phyloP scores from a whole-genome alignment of 2,329 filamentous ascomycete genomes.

The Fusarium transvaalense region DNA sequence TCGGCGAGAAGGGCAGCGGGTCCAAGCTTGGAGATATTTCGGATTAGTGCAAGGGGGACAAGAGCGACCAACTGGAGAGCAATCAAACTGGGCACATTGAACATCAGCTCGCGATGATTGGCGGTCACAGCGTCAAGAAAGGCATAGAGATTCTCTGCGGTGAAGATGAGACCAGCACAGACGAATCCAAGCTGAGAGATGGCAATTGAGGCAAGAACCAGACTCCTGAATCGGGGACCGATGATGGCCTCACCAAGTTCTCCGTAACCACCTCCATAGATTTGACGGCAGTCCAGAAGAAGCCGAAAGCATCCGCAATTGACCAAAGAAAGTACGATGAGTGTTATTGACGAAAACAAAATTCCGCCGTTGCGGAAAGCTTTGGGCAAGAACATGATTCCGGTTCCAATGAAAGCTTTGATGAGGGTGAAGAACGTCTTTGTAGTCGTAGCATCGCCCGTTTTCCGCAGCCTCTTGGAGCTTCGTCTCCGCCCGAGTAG shows the following conservation, averaged over 20 bases:
- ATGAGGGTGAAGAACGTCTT: constrained; percentile 84
- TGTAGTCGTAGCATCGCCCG: constrained; percentile 74
- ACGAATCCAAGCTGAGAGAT: constrained; percentile 84
- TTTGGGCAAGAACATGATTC: constrained; percentile 85
- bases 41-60: constrained; percentile 76
- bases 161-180: constrained; percentile 82
- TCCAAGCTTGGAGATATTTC: constrained; percentile 81
- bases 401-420: constrained; percentile 83
- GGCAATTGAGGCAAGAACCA: constrained; percentile 78
- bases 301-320: constrained; percentile 80
- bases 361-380: constrained; percentile 84
- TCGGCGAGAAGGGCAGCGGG: constrained; percentile 77
- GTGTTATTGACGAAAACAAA: constrained; percentile 77
- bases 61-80: constrained; percentile 73
- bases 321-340: constrained; percentile 73
- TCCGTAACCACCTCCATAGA: constrained; percentile 78
- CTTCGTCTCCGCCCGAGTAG: constrained; percentile 65
- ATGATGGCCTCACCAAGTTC: constrained; percentile 77
- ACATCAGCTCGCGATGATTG: constrained; percentile 63
- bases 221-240: constrained; percentile 70
- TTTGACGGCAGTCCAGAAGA: constrained; percentile 74
- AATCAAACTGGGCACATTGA: constrained; percentile 69
- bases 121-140: constrained; percentile 73
- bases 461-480: constrained; percentile 57
- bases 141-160: constrained; percentile 77